Conservation (phyloP, 2,329 filamentous ascomycete species). For the Phoma sp. region DNA sequence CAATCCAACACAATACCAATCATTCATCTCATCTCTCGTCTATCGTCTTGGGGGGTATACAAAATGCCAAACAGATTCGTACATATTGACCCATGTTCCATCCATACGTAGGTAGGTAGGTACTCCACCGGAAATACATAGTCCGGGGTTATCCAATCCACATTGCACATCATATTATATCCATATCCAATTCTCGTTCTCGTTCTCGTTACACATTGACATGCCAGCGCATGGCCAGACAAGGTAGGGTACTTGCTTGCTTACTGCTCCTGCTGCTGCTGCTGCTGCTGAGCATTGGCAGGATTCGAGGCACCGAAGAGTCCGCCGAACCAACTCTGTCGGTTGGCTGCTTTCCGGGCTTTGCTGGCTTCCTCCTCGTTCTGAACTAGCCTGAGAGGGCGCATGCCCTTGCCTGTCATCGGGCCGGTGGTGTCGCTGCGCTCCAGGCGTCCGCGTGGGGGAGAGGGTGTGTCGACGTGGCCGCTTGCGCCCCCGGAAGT, state of each 20-base stretch:
- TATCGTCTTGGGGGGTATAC: conserved; percentile 18
- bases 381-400: conserved; percentile 86
- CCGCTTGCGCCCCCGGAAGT: conserved; percentile 33
- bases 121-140: no score
- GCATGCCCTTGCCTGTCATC: conserved; percentile 71
- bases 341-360: conserved; percentile 54
- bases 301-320: conserved; percentile 51
- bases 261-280: conserved; percentile 19
- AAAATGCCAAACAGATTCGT: conserved; percentile 15
- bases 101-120: no score
- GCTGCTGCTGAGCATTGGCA: conserved; percentile 17
- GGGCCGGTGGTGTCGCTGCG: conserved; percentile 47
- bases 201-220: conserved; percentile 10
- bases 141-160: no score
- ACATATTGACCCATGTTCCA: conserved; percentile 4
- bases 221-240: background rate
- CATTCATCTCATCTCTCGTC: conserved; percentile 4
- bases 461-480: conserved; percentile 50
- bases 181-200: conserved; percentile 16
- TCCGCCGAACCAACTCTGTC: conserved; percentile 56
- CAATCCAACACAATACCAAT: no score
- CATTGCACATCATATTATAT: conserved; percentile 16
- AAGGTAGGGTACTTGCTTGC: background rate
- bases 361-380: conserved; percentile 60
- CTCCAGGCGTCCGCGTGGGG: conserved; percentile 65